These are phyloP conservation scores for Aspergillus carlsbadensis DNA, from an alignment of 495 filamentous ascomycete species.

Conservation along the genomic window DNA sequence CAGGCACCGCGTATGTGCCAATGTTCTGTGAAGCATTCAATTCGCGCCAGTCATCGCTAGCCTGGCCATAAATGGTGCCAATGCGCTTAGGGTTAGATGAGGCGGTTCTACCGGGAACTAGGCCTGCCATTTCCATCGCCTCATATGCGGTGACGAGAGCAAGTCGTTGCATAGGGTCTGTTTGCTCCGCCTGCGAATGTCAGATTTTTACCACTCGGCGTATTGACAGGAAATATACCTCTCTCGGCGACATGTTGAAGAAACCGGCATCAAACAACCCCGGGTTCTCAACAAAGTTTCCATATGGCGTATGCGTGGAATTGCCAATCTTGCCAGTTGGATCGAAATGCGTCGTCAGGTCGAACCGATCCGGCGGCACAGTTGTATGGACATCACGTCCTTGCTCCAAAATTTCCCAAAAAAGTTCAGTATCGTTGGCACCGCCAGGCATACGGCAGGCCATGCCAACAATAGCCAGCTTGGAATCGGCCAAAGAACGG, in stretches of 20 bases:
- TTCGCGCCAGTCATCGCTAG: conserved; percentile 33
- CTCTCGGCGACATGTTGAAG: conserved; percentile 34
- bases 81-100: conserved; percentile 25
- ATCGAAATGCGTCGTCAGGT: conserved; percentile 43
- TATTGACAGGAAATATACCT: background rate
- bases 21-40: conserved; percentile 28
- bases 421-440: conserved; percentile 4
- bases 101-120: conserved; percentile 22
- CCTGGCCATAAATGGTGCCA: conserved; percentile 37
- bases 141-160: conserved; percentile 39
- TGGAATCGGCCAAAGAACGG: conserved; percentile 5
- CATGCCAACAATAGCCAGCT: conserved; percentile 58
- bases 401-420: conserved; percentile 42
- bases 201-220: background rate
- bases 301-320: conserved; percentile 33
- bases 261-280: conserved; percentile 35
- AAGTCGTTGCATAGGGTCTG: conserved; percentile 35
- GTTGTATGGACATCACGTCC: conserved; percentile 36
- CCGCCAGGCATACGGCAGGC: conserved; percentile 54
- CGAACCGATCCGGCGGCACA: conserved; percentile 44
- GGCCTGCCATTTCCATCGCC: conserved; percentile 36
- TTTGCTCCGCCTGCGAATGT: conserved; percentile 6
- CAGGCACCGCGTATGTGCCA: conserved; percentile 28
- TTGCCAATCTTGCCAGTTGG: conserved; percentile 37
- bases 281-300: conserved; percentile 34